Percentiles rank a stretch among this genome's conserved stretches.
These are phyloP conservation scores for Candida mesenterica DNA, from an alignment of 1,139 yeast species.

Conservation along the genomic window DNA sequence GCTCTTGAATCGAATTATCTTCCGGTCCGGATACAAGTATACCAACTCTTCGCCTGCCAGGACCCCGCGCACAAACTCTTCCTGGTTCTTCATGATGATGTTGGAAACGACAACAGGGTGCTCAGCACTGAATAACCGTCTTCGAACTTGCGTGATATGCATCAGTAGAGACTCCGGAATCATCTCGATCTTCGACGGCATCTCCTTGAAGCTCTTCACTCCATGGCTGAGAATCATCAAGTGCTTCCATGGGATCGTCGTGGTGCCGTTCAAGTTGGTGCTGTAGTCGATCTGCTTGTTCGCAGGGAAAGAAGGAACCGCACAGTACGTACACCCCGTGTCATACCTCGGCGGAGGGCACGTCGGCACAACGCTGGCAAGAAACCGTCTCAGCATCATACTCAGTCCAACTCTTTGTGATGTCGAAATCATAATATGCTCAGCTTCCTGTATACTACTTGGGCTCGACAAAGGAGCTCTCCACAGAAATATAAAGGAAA, in stretches of 20 bases:
- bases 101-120: conserved; percentile 57
- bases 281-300: conserved; percentile 41
- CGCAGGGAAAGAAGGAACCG: conserved; percentile 40
- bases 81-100: conserved; percentile 16
- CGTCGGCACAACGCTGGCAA: conserved; percentile 4
- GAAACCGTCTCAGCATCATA: background rate
- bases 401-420: too few relatives aligned
- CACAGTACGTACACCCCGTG: conserved; percentile 64
- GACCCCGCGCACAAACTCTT: conserved; percentile 2
- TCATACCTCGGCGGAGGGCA: conserved; percentile 56
- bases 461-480: too few relatives aligned
- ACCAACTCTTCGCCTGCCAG: conserved; percentile 23
- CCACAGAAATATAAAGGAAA: too few relatives aligned
- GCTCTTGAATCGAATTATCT: conserved; percentile 34
- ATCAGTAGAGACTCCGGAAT: conserved; percentile 43
- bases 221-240: conserved; percentile 50
- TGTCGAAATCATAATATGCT: too few relatives aligned
- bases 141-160: conserved; percentile 29
- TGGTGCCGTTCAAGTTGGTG: conserved; percentile 45
- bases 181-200: conserved; percentile 61
- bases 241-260: conserved; percentile 55
- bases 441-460: too few relatives aligned
- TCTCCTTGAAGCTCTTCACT: conserved; percentile 26
- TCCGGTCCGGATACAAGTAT: conserved; percentile 57
- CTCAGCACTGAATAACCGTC: conserved; percentile 33